Conservation (phyloP, 2,329 filamentous ascomycete species). For the Monascus ruber region DNA sequence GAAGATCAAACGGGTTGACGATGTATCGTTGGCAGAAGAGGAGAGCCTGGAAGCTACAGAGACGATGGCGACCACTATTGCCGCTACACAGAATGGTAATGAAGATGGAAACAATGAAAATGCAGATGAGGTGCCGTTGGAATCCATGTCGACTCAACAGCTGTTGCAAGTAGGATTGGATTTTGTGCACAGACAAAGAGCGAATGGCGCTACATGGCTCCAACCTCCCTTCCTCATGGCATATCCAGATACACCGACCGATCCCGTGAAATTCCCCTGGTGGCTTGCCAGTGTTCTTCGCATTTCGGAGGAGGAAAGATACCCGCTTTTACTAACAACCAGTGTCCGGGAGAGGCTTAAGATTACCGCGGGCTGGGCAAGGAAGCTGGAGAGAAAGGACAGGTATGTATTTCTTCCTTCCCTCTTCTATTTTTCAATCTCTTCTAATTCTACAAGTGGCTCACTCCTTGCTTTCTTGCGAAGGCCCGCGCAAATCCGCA, state of each 20-base stretch:
- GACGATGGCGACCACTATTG: background rate
- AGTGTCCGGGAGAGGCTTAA: constrained; percentile 75
- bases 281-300: constrained; percentile 82
- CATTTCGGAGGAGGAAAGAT: constrained; percentile 67
- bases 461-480: background rate
- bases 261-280: constrained; percentile 71
- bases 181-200: constrained; percentile 60
- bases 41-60: constrained; percentile 50
- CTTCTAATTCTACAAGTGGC: too few species aligned
- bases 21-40: constrained; percentile 71
- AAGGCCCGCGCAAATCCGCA: background rate
- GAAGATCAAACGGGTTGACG: constrained; percentile 65
- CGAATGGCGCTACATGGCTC: constrained; percentile 62
- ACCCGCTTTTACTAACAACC: constrained; percentile 57
- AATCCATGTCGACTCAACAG: constrained; percentile 55
- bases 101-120: constrained; percentile 7
- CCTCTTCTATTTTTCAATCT: background rate
- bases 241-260: constrained; percentile 66
- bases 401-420: constrained; percentile 46
- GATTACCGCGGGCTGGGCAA: constrained; percentile 69
- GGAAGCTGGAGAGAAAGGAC: constrained; percentile 56
- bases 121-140: constrained; percentile 18
- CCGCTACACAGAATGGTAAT: background rate
- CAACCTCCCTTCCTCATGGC: constrained; percentile 58
- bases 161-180: constrained; percentile 54